Percentiles rank a stretch among this genome's conserved stretches.
Evolutionary conservation across 495 filamentous ascomycete genomes (phyloP).

Genomic region (Podospora bellae-mahoneyi): DNA sequence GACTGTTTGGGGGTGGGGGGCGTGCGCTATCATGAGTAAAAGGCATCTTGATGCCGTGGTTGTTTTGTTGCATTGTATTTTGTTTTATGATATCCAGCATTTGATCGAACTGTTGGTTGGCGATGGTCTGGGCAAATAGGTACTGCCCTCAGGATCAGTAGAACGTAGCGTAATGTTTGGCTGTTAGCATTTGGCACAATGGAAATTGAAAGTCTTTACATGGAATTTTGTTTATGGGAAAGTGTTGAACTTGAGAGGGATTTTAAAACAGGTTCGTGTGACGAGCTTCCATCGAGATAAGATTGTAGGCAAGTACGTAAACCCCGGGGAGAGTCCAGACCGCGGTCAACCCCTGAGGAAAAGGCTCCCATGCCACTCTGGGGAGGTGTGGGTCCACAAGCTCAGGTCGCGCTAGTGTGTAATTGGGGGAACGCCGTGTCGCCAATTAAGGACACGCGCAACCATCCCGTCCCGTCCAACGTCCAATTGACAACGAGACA

Average conservation of each 20-base stretch:
- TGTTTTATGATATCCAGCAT: neutral
- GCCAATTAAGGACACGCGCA: slow-evolving; percentile 5
- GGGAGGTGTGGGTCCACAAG: neutral
- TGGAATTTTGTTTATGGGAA: neutral
- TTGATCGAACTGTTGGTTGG: neutral
- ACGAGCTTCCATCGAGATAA: no score
- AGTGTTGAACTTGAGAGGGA: neutral
- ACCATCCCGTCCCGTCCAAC: neutral
- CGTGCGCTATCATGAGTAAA: neutral
- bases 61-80: neutral
- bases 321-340: no score
- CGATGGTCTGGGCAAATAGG: neutral
- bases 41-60: neutral
- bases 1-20: neutral
- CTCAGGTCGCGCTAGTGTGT: neutral
- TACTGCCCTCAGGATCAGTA: neutral
- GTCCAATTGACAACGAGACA: neutral
- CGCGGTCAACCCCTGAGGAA: neutral
- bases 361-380: neutral
- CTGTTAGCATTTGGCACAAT: neutral
- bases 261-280: neutral
- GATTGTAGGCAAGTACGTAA: no score
- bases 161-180: neutral
- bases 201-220: neutral
- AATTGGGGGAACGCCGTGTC: slow-evolving; percentile 1